Evolutionary conservation across 2,329 filamentous ascomycete genomes (phyloP), one percentile per base, ranked within the genome.

Genomic region (Curvularia lunata): DNA sequence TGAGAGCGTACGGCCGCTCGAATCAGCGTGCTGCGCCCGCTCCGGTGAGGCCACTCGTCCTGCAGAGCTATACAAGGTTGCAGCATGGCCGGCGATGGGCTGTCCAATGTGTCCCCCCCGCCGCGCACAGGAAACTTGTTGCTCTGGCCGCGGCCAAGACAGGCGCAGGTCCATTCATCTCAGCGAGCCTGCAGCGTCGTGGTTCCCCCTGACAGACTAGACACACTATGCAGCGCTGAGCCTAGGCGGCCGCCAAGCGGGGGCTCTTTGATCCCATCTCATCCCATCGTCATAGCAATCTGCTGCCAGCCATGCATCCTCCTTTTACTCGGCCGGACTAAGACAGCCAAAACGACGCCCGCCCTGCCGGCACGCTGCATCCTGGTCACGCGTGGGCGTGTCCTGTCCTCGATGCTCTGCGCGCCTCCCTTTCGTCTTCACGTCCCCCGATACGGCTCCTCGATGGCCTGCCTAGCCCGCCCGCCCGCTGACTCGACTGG

Each of bases 41-140:
- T 66, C 70, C 67, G 70, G 71, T 70, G 68, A 74, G 70, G 67
- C 73, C 74, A 67, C 71, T 65, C 69, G 73, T 75, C 71, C 73
- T 30, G 28, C 28, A 30, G 28, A 75, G 71, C 71, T 73, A 73
- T 70, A 67, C 67, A 67, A 65, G 67, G 66, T 67, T 69, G 68
- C 70, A 67, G 61, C 57, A 61, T 62, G 59, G 63, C 61, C 54
- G 25, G 25, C 25, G 25, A 71, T 67, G 51, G 66, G 66, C 68
- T 63, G 61, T 69, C 71, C 72, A 75, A 73, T 27, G 25, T 27
- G 25, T 27, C 25, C 25, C 25, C 25, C 25, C 25, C 25, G 25
- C 62, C 59, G 52, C 65, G 55, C 52, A 58, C 59, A 66, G 56
- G 52, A 67, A 69, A 69, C 66, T 68, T 63, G 63, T 66, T 74